Conservation (phyloP, 2,329 filamentous ascomycete genomes). For the Eutypa lata region DNA sequence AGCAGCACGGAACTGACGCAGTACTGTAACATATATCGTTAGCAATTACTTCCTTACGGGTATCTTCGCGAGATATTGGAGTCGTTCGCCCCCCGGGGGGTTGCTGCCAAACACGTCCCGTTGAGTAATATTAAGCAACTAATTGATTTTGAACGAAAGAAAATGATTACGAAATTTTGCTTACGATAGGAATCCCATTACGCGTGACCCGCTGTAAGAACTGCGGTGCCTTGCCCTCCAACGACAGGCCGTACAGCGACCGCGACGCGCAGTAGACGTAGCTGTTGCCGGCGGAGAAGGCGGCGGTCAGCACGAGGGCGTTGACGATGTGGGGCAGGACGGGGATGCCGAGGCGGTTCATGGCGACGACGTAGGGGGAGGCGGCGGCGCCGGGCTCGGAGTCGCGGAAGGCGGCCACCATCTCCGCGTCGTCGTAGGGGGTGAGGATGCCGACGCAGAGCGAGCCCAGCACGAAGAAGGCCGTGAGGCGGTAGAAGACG, state of each 20-base stretch:
- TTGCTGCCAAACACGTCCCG: no score
- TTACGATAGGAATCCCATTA: no score
- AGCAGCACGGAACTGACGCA: conserved; percentile 64
- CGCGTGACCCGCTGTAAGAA: conserved; percentile 60
- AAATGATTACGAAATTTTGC: no score
- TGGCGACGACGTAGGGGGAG: conserved; percentile 65
- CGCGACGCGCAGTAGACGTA: conserved; percentile 67
- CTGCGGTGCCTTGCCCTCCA: conserved; percentile 63
- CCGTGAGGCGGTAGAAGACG: conserved; percentile 73
- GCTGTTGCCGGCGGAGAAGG: conserved; percentile 66
- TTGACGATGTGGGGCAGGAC: conserved; percentile 71
- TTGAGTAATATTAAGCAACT: no score
- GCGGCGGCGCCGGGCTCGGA: conserved; percentile 65
- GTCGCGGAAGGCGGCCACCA: conserved; percentile 57
- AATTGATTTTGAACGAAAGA: no score
- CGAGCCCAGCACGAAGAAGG: conserved; percentile 73
- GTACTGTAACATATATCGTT: no score
- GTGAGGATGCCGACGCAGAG: conserved; percentile 71
- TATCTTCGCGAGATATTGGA: no score
- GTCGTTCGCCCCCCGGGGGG: no score
- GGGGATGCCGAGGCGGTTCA: conserved; percentile 61
- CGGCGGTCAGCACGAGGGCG: conserved; percentile 65
- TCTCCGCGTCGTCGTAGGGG: conserved; percentile 62
- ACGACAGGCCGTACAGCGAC: conserved; percentile 64
- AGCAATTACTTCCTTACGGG: no score